Percentiles rank a stretch among this genome's conserved stretches.
phyloP scores from a whole-genome alignment of 192 early-diverging fungal species.

The Fimicolochytrium jonesii region DNA sequence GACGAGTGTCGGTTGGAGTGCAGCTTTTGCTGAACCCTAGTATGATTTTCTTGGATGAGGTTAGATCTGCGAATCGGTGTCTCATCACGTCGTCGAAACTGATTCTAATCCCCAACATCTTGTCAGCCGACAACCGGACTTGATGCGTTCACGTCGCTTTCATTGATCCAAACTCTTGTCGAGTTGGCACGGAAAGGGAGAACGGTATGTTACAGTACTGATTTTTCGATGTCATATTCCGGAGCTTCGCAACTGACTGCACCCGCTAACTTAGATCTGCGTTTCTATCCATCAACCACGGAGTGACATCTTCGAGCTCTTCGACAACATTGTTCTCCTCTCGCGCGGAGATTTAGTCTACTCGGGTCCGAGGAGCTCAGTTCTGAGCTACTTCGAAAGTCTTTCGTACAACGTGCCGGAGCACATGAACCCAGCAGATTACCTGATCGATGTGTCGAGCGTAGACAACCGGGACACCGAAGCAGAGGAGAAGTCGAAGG shows the following conservation, averaged over 20 bases:
- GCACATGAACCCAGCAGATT: slow-evolving; percentile 69
- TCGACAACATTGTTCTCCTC: slow-evolving; percentile 77
- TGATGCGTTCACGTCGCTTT: slow-evolving; percentile 64
- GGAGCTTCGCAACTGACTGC: no score
- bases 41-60: slow-evolving; percentile 51
- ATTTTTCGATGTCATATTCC: no score
- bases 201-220: no score
- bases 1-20: slow-evolving; percentile 79
- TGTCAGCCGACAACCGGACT: slow-evolving; percentile 47
- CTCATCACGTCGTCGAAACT: no score
- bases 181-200: slow-evolving; percentile 30
- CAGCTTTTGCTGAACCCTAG: slow-evolving; percentile 71
- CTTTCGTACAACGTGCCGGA: slow-evolving; percentile 51
- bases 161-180: slow-evolving; percentile 55
- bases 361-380: slow-evolving; percentile 44
- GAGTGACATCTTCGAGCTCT: slow-evolving; percentile 73
- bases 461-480: slow-evolving; percentile 35
- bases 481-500: slow-evolving; percentile 18
- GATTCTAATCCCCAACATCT: no score
- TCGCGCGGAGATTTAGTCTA: slow-evolving; percentile 59
- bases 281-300: slow-evolving; percentile 89
- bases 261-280: no score
- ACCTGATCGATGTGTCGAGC: slow-evolving; percentile 52
- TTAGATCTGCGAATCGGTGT: slow-evolving; percentile 47
- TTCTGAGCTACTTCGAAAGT: slow-evolving; percentile 52